These are phyloP conservation scores for Cercospora citrullina DNA, from an alignment of 2,329 filamentous ascomycete genomes.

Conservation along the genomic window DNA sequence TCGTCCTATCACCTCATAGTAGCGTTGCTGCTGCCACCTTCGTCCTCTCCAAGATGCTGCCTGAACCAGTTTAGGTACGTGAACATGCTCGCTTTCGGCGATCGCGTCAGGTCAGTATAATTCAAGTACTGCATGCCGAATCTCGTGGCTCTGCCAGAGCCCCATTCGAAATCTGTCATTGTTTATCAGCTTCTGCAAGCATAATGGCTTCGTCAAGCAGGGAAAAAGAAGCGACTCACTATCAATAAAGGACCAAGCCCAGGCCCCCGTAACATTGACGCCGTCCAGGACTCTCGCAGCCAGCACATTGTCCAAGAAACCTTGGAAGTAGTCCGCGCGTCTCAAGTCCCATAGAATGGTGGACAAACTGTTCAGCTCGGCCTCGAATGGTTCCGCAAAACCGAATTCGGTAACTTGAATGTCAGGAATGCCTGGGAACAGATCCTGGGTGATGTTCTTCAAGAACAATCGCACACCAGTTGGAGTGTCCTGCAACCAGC, in stretches of 20 bases:
- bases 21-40: not conserved
- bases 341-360: slow-evolving; percentile 37
- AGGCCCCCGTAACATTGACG: slow-evolving; percentile 39
- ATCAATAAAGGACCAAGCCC: slow-evolving; percentile 43
- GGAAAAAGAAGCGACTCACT: slow-evolving; percentile 24
- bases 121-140: slow-evolving; percentile 46
- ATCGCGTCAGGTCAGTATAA: slow-evolving; percentile 37
- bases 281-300: slow-evolving; percentile 40
- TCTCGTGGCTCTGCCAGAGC: slow-evolving; percentile 36
- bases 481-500: slow-evolving; percentile 41
- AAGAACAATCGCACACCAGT: slow-evolving; percentile 40
- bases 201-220: not conserved
- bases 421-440: slow-evolving; percentile 46
- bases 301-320: slow-evolving; percentile 40
- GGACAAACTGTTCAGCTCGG: slow-evolving; percentile 31
- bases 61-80: slow-evolving; percentile 41
- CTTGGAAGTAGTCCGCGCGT: slow-evolving; percentile 36
- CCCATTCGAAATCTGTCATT: slow-evolving; percentile 37
- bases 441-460: slow-evolving; percentile 39
- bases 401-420: slow-evolving; percentile 43
- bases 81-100: slow-evolving; percentile 44
- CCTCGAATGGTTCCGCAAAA: slow-evolving; percentile 41
- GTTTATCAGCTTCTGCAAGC: not conserved
- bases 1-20: not conserved
- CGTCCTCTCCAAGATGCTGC: slow-evolving; percentile 17